Conservation (phyloP, 768 basidiomycete species). For the Pulveroboletus sp. region DNA sequence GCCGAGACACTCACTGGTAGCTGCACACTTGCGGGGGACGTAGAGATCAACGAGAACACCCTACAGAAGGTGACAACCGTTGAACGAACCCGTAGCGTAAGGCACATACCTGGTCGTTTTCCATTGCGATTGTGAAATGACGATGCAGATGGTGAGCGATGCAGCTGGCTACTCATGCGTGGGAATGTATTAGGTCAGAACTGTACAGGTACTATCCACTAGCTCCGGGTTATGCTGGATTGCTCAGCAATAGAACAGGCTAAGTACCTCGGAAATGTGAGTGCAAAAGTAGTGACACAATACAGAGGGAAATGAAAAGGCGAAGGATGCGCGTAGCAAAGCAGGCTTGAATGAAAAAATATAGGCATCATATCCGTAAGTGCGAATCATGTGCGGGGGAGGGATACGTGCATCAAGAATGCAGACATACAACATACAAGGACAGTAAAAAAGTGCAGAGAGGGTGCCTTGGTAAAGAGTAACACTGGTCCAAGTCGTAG, state of each 20-base stretch:
- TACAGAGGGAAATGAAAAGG: neutral
- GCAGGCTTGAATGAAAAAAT: constrained; percentile 10
- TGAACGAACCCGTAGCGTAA: neutral
- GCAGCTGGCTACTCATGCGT: constrained; percentile 16
- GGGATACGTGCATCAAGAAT: constrained; percentile 21
- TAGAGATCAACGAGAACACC: constrained; percentile 99
- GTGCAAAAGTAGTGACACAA: constrained; percentile 3
- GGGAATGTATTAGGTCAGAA: constrained; percentile 26
- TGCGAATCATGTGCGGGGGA: constrained; percentile 16
- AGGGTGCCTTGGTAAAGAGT: neutral
- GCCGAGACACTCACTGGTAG: constrained; percentile 70
- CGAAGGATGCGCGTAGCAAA: constrained; percentile 4
- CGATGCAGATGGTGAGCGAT: neutral
- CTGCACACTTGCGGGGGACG: constrained; percentile 98
- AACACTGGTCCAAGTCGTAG: constrained; percentile 24
- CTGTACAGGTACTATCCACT: constrained; percentile 23
- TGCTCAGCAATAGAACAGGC: neutral
- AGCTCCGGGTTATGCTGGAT: neutral
- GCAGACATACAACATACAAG: constrained; percentile 20
- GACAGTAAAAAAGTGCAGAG: constrained; percentile 16
- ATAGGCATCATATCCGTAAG: constrained; percentile 14
- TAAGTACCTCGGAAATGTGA: neutral
- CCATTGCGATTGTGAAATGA: constrained; percentile 48
- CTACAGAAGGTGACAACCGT: constrained; percentile 35
- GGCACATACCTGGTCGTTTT: constrained; percentile 80